Evolutionary conservation across 2,329 filamentous ascomycete genomes (phyloP).

Genomic region (Onygenales sp.): DNA sequence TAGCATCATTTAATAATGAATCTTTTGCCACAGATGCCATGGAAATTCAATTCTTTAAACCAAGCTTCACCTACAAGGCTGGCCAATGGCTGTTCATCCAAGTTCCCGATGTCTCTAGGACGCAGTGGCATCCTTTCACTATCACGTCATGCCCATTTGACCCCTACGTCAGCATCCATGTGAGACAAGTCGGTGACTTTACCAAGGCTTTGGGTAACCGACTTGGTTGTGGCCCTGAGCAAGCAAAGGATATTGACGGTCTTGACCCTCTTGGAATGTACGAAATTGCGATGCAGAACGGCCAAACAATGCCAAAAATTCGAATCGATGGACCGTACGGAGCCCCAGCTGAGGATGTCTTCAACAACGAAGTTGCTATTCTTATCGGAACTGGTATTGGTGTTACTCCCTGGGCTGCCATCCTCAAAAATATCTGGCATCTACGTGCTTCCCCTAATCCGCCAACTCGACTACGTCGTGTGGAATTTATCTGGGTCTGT

Average conservation of each 20-base stretch:
- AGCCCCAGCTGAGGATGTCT: constrained; percentile 94
- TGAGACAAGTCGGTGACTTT: constrained; percentile 95
- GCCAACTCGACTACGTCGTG: constrained; percentile 76
- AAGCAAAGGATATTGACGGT: constrained; percentile 80
- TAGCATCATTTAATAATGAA: neutral
- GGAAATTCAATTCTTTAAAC: constrained; percentile 94
- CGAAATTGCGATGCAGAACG: constrained; percentile 88
- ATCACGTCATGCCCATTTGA: constrained; percentile 98
- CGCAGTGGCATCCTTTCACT: constrained; percentile 98
- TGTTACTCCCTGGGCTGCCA: constrained; percentile 78
- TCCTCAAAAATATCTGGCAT: constrained; percentile 97
- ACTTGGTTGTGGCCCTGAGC: constrained; percentile 79
- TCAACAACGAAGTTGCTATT: constrained; percentile 76
- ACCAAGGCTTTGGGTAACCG: constrained; percentile 89
- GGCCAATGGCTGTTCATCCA: constrained; percentile 98
- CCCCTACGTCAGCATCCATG: constrained; percentile 85
- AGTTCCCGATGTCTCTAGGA: constrained; percentile 73
- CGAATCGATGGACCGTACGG: constrained; percentile 94
- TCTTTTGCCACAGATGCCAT: constrained; percentile 58
- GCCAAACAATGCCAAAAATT: constrained; percentile 80
- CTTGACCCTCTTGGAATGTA: constrained; percentile 95
- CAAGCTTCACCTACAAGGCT: constrained; percentile 94
- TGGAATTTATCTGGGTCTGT: constrained; percentile 99
- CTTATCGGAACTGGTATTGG: constrained; percentile 77
- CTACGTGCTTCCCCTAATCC: constrained; percentile 83